Percentiles rank a stretch among this genome's conserved stretches.
Conservation (phyloP, 2,329 filamentous ascomycete species). For the Ophiobolus disseminans region DNA sequence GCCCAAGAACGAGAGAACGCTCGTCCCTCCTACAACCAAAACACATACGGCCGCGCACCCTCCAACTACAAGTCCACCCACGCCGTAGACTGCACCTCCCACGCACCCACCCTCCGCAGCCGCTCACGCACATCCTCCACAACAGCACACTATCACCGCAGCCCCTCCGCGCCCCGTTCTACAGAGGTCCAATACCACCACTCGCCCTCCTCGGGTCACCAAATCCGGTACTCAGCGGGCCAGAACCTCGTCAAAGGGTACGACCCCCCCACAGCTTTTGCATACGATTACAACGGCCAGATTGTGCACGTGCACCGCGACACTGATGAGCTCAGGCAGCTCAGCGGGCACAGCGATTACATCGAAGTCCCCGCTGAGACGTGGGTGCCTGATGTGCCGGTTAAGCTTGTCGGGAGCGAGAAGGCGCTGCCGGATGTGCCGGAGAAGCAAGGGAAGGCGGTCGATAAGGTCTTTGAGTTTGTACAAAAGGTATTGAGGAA, state of each 20-base stretch:
- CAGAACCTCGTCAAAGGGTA: constrained; percentile 10
- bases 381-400: not conserved
- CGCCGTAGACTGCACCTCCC: not conserved
- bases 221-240: too few species aligned
- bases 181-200: not conserved
- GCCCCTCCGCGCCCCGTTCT: too few species aligned
- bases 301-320: constrained; percentile 16
- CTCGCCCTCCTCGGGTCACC: too few species aligned
- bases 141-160: not conserved
- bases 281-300: constrained; percentile 27
- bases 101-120: not conserved
- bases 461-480: constrained; percentile 9
- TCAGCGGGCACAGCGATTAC: not conserved
- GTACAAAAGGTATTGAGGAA: constrained; percentile 17
- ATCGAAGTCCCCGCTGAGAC: not conserved
- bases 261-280: constrained; percentile 13
- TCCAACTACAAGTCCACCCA: not conserved
- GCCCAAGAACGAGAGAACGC: too few species aligned
- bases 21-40: too few species aligned
- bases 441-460: constrained; percentile 2
- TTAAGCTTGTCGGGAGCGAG: not conserved
- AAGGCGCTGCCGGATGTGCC: not conserved
- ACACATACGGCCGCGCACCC: not conserved
- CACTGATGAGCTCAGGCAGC: not conserved
- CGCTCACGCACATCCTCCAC: not conserved